These are phyloP conservation scores for Vanderwaltozyma polyspora DNA, from an alignment of 805 yeast genomes.

Conservation along the genomic window DNA sequence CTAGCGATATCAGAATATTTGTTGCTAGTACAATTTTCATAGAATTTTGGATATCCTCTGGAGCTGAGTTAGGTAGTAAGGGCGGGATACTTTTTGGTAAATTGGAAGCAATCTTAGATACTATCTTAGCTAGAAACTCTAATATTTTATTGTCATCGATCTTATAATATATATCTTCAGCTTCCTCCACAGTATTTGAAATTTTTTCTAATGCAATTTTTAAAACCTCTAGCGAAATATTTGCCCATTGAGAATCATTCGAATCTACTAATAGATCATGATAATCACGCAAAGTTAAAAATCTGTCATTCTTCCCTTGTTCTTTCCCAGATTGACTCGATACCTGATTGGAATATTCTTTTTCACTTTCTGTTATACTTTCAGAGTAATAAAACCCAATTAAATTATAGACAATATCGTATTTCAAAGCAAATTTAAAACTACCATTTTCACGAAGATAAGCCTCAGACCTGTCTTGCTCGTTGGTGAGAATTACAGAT, in stretches of 20 bases:
- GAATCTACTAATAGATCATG: constrained; percentile 24
- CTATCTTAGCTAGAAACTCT: constrained; percentile 30
- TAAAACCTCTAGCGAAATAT: constrained; percentile 12
- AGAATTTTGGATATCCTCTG: constrained; percentile 27
- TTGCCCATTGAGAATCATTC: constrained; percentile 19
- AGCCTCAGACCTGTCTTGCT: constrained; percentile 14
- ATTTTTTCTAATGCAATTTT: constrained; percentile 23
- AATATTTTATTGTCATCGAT: constrained; percentile 32
- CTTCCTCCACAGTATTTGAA: constrained; percentile 33
- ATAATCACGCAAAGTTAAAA: constrained; percentile 23
- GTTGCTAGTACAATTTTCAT: constrained; percentile 29
- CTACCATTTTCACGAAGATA: constrained; percentile 12
- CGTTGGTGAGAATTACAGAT: constrained; percentile 17
- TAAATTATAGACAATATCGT: constrained; percentile 19
- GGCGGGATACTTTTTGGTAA: constrained; percentile 32
- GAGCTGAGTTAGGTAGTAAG: constrained; percentile 22
- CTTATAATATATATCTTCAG: constrained; percentile 36
- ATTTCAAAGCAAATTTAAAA: constrained; percentile 10
- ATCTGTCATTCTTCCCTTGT: constrained; percentile 7
- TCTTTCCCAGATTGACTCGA: background rate
- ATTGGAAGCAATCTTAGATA: constrained; percentile 24
- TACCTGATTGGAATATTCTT: constrained; percentile 8
- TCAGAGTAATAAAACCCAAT: constrained; percentile 17
- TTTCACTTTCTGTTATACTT: constrained; percentile 8
- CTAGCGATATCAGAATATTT: constrained; percentile 35